Evolutionary conservation across 2,329 filamentous ascomycete genomes (phyloP).

Genomic region (Xenoacremonium recifei): DNA sequence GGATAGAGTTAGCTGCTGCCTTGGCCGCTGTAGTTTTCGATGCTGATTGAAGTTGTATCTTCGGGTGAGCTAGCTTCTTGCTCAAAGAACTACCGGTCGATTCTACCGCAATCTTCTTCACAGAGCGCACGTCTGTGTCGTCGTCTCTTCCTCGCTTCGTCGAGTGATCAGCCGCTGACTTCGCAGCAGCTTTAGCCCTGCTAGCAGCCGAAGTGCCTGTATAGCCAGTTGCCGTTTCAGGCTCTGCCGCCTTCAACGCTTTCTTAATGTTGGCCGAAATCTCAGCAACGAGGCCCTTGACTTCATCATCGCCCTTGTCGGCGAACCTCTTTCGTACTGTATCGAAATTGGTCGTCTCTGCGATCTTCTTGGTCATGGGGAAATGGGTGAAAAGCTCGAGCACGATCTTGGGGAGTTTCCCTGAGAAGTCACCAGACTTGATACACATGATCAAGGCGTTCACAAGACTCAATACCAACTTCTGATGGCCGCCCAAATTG

Average conservation of each 20-base stretch:
- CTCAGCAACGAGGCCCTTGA: slow-evolving; percentile 58
- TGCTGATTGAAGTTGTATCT: slow-evolving; percentile 28
- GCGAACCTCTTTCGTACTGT: slow-evolving; percentile 62
- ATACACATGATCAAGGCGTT: slow-evolving; percentile 55
- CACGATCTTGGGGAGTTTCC: slow-evolving; percentile 53
- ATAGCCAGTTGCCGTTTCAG: slow-evolving; percentile 36
- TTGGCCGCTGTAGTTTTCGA: slow-evolving; percentile 32
- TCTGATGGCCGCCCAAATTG: slow-evolving; percentile 57
- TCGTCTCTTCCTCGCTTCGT: slow-evolving; percentile 40
- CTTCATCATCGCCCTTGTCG: slow-evolving; percentile 63
- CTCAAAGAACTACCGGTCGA: slow-evolving; percentile 35
- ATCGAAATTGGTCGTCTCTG: slow-evolving; percentile 65
- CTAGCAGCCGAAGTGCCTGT: slow-evolving; percentile 39
- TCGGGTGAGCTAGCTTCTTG: slow-evolving; percentile 39
- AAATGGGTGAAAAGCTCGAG: slow-evolving; percentile 61
- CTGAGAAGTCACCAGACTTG: slow-evolving; percentile 50
- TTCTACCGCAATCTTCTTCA: slow-evolving; percentile 44
- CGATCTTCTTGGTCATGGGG: slow-evolving; percentile 59
- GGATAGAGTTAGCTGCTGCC: slow-evolving; percentile 30
- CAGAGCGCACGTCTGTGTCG: slow-evolving; percentile 36
- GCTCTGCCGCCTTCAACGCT: slow-evolving; percentile 33
- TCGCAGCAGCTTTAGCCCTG: slow-evolving; percentile 33
- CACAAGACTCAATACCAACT: slow-evolving; percentile 54
- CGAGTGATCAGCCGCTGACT: slow-evolving; percentile 26
- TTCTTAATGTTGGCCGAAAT: slow-evolving; percentile 51